These are phyloP conservation scores for Vigna reflexopilosa DNA, from an alignment of 306 rosid genomes.

Conservation along the genomic window DNA sequence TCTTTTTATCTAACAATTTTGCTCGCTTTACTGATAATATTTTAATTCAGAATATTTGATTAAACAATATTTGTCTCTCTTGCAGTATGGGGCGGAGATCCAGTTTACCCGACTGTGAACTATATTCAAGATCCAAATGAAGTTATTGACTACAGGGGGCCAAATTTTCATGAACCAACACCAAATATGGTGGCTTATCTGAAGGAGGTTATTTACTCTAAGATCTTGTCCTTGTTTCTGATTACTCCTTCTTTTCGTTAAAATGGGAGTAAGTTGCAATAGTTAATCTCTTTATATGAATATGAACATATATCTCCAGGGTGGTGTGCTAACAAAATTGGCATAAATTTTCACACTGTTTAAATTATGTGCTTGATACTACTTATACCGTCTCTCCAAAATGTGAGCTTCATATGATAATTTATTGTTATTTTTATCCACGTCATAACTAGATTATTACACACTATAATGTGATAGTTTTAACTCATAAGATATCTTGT, in stretches of 20 bases:
- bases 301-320: constrained; percentile 14
- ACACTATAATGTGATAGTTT: background rate
- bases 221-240: constrained; percentile 22
- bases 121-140: constrained; percentile 94
- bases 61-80: constrained; percentile 42
- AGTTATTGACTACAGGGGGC: constrained; percentile 85
- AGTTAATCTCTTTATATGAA: constrained; percentile 35
- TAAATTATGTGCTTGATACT: constrained; percentile 33
- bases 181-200: constrained; percentile 79
- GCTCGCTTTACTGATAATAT: background rate
- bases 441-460: constrained; percentile 1
- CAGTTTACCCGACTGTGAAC: constrained; percentile 95
- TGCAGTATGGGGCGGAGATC: constrained; percentile 99
- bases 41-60: constrained; percentile 31
- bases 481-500: constrained; percentile 1
- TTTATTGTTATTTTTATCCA: constrained; percentile 10
- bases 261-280: constrained; percentile 32
- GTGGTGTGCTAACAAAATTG: constrained; percentile 7
- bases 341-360: constrained; percentile 15
- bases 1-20: constrained; percentile 10
- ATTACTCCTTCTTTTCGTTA: background rate
- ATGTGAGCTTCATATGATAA: constrained; percentile 14
- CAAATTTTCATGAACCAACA: constrained; percentile 95
- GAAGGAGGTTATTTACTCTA: constrained; percentile 70
- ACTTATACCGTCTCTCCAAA: constrained; percentile 19